phyloP scores from a whole-genome alignment of 1,284 basidiomycete genomes.

The Boletus calvinii region DNA sequence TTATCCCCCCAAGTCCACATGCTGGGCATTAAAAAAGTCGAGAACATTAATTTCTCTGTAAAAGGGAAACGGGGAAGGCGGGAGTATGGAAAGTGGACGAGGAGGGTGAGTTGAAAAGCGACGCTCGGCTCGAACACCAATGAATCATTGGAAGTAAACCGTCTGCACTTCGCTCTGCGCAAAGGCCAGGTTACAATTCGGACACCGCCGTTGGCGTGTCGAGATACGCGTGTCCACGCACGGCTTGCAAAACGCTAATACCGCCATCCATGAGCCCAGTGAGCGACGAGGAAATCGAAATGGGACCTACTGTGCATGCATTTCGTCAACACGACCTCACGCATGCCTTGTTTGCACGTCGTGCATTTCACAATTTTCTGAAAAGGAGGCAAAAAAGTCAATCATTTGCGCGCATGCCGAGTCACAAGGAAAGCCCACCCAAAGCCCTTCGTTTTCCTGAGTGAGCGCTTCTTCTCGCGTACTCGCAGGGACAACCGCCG shows the following conservation, averaged over 20 bases:
- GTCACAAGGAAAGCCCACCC: constrained; percentile 46
- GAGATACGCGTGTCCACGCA: constrained; percentile 88
- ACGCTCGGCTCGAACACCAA: too few relatives aligned
- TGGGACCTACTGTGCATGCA: constrained; percentile 85
- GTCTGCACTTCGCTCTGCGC: constrained; percentile 85
- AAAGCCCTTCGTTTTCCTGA: constrained; percentile 59
- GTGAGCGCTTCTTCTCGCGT: constrained; percentile 44
- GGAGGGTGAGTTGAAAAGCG: too few relatives aligned
- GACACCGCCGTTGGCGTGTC: constrained; percentile 94
- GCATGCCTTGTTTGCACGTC: constrained; percentile 83
- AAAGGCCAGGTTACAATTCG: constrained; percentile 85
- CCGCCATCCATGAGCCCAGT: background rate
- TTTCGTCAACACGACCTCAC: constrained; percentile 86
- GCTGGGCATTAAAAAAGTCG: constrained; percentile 4
- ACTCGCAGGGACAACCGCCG: constrained; percentile 31
- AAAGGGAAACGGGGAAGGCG: background rate
- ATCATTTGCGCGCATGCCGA: background rate
- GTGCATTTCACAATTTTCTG: constrained; percentile 91
- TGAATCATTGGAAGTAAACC: constrained; percentile 76
- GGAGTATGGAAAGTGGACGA: background rate
- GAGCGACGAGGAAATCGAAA: constrained; percentile 3
- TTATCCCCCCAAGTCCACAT: background rate
- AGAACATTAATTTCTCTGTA: constrained; percentile 16
- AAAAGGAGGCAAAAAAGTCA: background rate
- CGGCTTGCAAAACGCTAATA: constrained; percentile 81